These are phyloP conservation scores for Myrica gale DNA, from an alignment of 306 rosid species.

Conservation along the genomic window DNA sequence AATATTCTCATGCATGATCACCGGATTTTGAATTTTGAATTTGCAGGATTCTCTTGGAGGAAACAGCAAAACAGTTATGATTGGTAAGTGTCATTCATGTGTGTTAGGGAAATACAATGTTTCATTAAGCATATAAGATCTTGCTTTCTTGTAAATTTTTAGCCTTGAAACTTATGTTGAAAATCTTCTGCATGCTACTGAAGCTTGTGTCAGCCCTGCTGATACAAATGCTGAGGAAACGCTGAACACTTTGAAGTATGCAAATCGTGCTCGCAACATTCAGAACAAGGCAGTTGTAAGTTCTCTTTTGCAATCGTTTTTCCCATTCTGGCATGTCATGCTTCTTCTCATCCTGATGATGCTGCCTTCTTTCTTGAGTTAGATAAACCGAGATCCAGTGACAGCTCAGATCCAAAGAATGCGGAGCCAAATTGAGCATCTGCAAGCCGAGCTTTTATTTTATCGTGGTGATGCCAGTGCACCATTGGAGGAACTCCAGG, in stretches of 20 bases:
- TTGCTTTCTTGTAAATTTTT: neutral
- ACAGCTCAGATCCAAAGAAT: constrained; percentile 74
- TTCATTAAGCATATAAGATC: neutral
- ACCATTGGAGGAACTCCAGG: constrained; percentile 91
- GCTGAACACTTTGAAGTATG: constrained; percentile 91
- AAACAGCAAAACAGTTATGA: constrained; percentile 98
- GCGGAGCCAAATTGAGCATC: constrained; percentile 89
- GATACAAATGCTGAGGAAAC: constrained; percentile 98
- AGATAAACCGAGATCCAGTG: constrained; percentile 92
- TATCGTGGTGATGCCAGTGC: constrained; percentile 65
- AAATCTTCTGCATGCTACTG: constrained; percentile 21
- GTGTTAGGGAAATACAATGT: constrained; percentile 4
- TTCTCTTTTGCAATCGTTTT: constrained; percentile 8
- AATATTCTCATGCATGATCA: constrained; percentile 17
- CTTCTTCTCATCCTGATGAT: constrained; percentile 21
- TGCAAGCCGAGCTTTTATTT: constrained; percentile 81
- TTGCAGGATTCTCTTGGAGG: constrained; percentile 92
- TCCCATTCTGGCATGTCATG: constrained; percentile 12
- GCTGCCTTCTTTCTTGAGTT: constrained; percentile 19
- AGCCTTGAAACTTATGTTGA: neutral
- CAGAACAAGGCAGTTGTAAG: constrained; percentile 97
- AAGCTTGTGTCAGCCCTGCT: constrained; percentile 99
- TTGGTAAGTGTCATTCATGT: constrained; percentile 52
- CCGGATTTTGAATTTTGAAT: constrained; percentile 39
- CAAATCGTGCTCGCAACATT: constrained; percentile 97